Base-by-base conservation (phyloP, 257 asterid genomes). In the Nicotiana attenuata region DNA sequence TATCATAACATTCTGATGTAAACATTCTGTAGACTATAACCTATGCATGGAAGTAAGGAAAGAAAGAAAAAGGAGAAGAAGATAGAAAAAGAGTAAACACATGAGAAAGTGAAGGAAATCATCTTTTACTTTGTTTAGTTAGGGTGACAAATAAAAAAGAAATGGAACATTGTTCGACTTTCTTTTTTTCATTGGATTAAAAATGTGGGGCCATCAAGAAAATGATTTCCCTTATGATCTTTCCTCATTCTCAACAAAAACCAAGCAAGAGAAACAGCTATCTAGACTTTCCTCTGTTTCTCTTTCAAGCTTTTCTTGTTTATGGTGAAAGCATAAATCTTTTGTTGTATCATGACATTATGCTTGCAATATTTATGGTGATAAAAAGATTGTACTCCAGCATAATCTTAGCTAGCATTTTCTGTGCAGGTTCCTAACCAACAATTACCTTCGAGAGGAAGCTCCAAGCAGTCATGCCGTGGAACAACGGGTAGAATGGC, bases 401-500 rank as follows among this genome's bases (percentile, higher is more conserved):
- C 61, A 50, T 50, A 24, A n/a, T 75, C 63, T 75, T 75, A 10
- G 9, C 26, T 24, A 7, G 4, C 79, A 80, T 45, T 65, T 24
- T 65, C 83, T 76, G 65, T 87, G 73, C 91, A 96, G 98, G 99
- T 90, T 94, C 89, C 90, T 96, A 92, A 93, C 98, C 81, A 96
- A 96, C 90, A 96, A 93, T 85, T 94, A 96, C 91, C 99, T 96
- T 77, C 97, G 98, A 78, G 99, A 94, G 88, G 98, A 94, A 90
- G 91, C 93, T 87, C 93, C 94, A 41, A 94, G 90, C 83, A 96
- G 98, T 85, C 97, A 96, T 89, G 99, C 90, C 80, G 98, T 96
- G 81, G 98, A 96, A 90, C 99, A 96, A 82, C 92, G 96, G 83
- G 98, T 96, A 67, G 99, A 94, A 90, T 96, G 99, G 99, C 84